Conservation (phyloP, 1,284 basidiomycete species). For the Boletus mariae region DNA sequence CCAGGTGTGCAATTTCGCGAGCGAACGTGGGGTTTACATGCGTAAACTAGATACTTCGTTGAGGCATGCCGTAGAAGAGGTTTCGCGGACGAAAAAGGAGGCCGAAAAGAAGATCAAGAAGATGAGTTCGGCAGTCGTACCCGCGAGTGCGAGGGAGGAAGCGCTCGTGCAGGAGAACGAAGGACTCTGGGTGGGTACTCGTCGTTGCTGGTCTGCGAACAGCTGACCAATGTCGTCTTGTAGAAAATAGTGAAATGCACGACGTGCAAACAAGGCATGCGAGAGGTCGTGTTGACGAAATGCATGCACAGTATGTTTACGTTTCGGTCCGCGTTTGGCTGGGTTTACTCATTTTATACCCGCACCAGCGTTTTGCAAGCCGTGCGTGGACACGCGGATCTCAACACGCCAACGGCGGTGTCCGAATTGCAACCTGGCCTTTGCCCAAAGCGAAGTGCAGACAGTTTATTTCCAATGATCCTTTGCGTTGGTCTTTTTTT, state of each 20-base stretch:
- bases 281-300: constrained; percentile 85
- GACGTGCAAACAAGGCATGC: constrained; percentile 82
- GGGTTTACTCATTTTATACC: neutral
- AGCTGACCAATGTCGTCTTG: neutral
- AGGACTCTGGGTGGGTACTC: constrained; percentile 62
- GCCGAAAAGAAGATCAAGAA: constrained; percentile 52
- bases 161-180: constrained; percentile 47
- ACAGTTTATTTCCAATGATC: constrained; percentile 79
- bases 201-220: neutral
- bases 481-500: neutral
- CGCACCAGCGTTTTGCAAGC: constrained; percentile 78
- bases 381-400: constrained; percentile 85
- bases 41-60: constrained; percentile 25
- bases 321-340: constrained; percentile 1
- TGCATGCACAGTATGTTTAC: constrained; percentile 84
- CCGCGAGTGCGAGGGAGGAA: constrained; percentile 38
- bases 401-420: constrained; percentile 93
- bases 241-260: constrained; percentile 90
- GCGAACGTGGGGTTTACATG: constrained; percentile 28
- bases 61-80: constrained; percentile 27
- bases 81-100: constrained; percentile 42
- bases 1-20: constrained; percentile 23
- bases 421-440: constrained; percentile 84
- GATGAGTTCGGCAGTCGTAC: constrained; percentile 25
- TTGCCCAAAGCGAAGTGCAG: constrained; percentile 86